phyloP scores from a whole-genome alignment of 2,329 filamentous ascomycete species.

The Colletotrichum graminicola region DNA sequence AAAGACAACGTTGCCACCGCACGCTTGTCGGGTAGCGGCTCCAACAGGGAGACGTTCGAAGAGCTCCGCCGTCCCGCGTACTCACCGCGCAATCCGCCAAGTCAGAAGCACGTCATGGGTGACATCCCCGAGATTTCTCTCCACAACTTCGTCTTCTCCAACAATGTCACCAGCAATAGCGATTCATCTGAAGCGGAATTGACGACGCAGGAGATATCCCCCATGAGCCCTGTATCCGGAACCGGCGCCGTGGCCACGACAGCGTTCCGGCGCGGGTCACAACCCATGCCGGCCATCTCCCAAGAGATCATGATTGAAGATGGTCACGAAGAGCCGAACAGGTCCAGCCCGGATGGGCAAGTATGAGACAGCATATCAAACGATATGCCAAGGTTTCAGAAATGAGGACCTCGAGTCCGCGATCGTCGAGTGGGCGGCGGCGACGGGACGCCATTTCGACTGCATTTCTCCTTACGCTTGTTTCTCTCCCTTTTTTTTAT shows the following conservation, averaged over 20 bases:
- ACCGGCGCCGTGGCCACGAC: constrained; percentile 53
- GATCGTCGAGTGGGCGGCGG: neutral
- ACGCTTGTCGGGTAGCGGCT: constrained; percentile 19
- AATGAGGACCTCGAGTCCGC: constrained; percentile 27
- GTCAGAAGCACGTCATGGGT: constrained; percentile 45
- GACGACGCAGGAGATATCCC: neutral
- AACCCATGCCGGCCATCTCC: constrained; percentile 39
- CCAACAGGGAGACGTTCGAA: constrained; percentile 10
- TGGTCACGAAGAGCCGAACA: constrained; percentile 10
- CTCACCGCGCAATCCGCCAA: constrained; percentile 41
- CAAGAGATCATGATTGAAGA: constrained; percentile 32
- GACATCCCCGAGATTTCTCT: constrained; percentile 45
- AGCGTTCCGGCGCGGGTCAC: constrained; percentile 52
- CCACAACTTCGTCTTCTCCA: too few relatives aligned
- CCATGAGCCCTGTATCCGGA: neutral
- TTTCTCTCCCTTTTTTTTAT: neutral
- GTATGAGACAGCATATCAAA: neutral
- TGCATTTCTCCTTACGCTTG: neutral
- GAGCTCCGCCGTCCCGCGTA: constrained; percentile 18
- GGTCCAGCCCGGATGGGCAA: constrained; percentile 3
- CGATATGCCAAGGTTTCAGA: neutral
- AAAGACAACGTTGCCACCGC: constrained; percentile 55
- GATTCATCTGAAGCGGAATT: constrained; percentile 8
- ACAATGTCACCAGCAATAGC: constrained; percentile 29
- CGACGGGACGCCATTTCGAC: neutral